phyloP scores from a whole-genome alignment of 805 yeast genomes.

The Ascoidea asiatica region DNA sequence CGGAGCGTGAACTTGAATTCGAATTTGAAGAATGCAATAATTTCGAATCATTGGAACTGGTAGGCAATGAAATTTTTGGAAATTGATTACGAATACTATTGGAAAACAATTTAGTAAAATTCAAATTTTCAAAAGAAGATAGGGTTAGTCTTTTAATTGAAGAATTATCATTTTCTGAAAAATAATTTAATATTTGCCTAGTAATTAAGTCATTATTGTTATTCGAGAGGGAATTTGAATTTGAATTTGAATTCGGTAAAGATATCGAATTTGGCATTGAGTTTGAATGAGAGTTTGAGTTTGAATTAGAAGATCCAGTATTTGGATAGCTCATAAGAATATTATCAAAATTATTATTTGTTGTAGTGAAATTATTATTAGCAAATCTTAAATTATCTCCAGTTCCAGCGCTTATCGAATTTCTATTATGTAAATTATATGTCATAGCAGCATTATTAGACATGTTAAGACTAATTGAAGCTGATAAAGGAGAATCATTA shows the following conservation, averaged over 20 bases:
- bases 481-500: too few relatives aligned
- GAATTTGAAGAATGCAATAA: slow-evolving; percentile 8
- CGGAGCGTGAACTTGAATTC: too few relatives aligned
- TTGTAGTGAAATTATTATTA: background rate
- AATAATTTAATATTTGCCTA: slow-evolving; percentile 7
- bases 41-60: slow-evolving; percentile 3
- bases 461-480: too few relatives aligned
- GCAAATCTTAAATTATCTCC: too few relatives aligned
- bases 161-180: slow-evolving; percentile 1
- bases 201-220: too few relatives aligned
- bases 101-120: slow-evolving; percentile 15
- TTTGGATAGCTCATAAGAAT: background rate
- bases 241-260: background rate
- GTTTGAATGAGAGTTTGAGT: background rate
- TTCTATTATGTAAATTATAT: too few relatives aligned
- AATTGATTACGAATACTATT: slow-evolving; percentile 8
- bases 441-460: too few relatives aligned
- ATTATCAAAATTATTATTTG: too few relatives aligned
- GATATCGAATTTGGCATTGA: background rate
- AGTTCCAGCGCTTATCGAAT: background rate
- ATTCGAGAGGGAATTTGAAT: background rate
- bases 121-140: slow-evolving; percentile 8
- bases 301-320: background rate
- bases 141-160: slow-evolving; percentile 7
- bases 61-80: slow-evolving; percentile 9